Evolutionary conservation across 495 filamentous ascomycete species (phyloP).

Genomic region (Penicillium cinerascens): DNA sequence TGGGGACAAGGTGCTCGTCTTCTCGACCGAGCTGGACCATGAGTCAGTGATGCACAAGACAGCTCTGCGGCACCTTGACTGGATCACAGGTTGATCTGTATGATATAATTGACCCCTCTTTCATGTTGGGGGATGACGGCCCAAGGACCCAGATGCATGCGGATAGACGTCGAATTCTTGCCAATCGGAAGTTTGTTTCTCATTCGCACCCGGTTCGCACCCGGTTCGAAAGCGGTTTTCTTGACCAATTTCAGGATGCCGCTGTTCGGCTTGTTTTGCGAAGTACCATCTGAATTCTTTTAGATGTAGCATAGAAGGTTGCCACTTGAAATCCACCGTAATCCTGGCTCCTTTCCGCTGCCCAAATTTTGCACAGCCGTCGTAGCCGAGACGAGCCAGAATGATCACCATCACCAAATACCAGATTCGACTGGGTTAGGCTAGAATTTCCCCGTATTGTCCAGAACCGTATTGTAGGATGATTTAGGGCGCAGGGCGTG

Average conservation of each 20-base stretch:
- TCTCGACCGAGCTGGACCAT: slow-evolving; percentile 1
- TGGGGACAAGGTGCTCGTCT: slow-evolving; percentile 4
- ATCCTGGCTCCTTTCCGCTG: slow-evolving; percentile 11
- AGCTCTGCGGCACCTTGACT: not conserved
- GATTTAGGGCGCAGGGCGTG: slow-evolving; percentile 12
- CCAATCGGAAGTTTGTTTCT: not conserved
- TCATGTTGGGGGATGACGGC: slow-evolving; percentile 3
- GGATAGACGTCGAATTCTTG: not conserved
- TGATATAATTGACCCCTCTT: slow-evolving; percentile 1
- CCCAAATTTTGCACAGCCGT: slow-evolving; percentile 20
- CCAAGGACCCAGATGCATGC: slow-evolving; percentile 13
- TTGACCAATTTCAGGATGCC: not conserved
- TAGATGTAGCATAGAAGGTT: slow-evolving; percentile 4
- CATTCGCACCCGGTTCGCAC: not conserved
- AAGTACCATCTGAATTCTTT: slow-evolving; percentile 3
- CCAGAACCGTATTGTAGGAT: slow-evolving; percentile 1
- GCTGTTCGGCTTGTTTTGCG: slow-evolving; percentile 2
- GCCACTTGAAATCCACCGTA: slow-evolving; percentile 12
- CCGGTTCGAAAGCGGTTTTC: not conserved
- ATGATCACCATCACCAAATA: slow-evolving; percentile 19
- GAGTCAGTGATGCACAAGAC: not conserved
- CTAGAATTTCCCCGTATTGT: slow-evolving; percentile 9
- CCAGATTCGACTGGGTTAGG: slow-evolving; percentile 12
- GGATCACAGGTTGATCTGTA: slow-evolving; percentile 10
- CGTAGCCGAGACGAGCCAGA: slow-evolving; percentile 19